Conservation (phyloP, 2,329 filamentous ascomycete species). For the Camptophora hylomeconis region DNA sequence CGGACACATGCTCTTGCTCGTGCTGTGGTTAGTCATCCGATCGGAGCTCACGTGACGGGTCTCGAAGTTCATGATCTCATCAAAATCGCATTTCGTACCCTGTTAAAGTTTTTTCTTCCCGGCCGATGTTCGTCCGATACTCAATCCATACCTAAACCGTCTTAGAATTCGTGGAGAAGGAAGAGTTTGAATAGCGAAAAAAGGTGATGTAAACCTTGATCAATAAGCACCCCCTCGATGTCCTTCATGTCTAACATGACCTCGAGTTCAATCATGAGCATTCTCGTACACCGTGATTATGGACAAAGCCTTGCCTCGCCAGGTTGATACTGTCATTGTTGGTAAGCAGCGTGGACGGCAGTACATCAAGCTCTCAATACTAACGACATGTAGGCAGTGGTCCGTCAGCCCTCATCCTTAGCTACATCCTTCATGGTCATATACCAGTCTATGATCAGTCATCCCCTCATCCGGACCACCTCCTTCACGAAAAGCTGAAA, state of each 20-base stretch:
- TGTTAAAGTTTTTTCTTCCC: too few species aligned
- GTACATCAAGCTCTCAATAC: not conserved
- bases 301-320: conserved; percentile 13
- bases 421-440: conserved; percentile 49
- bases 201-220: too few species aligned
- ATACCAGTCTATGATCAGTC: conserved; percentile 41
- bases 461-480: conserved; percentile 41
- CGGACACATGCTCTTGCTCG: too few species aligned
- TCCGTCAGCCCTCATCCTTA: conserved; percentile 48
- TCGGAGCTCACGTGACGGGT: too few species aligned
- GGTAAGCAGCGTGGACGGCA: conserved; percentile 19
- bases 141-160: too few species aligned
- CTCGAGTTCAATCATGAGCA: not conserved
- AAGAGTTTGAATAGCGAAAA: too few species aligned
- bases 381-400: conserved; percentile 38
- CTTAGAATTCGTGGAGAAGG: too few species aligned
- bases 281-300: conserved; percentile 6
- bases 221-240: too few species aligned
- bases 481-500: conserved; percentile 43
- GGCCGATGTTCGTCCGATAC: too few species aligned
- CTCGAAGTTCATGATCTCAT: too few species aligned
- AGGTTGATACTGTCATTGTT: conserved; percentile 21
- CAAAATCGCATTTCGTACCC: too few species aligned
- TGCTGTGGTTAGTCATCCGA: too few species aligned
- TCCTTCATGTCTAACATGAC: not conserved